Evolutionary conservation across 2,329 filamentous ascomycete species (phyloP).

Genomic region (Curvularia spicifera): DNA sequence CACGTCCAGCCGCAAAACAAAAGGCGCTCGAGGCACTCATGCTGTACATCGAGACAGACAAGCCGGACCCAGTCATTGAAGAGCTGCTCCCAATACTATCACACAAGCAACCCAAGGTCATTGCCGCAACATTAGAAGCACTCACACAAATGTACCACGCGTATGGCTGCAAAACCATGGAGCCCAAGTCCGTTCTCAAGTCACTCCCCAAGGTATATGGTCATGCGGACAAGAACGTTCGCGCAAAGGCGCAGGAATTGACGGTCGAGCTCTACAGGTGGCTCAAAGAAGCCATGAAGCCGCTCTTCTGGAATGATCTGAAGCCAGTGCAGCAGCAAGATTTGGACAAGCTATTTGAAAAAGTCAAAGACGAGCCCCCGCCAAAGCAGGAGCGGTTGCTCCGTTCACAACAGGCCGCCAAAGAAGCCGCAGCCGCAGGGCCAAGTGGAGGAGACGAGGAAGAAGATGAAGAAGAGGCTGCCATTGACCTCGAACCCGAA

Average conservation of each 20-base stretch:
- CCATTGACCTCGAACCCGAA: slow-evolving; percentile 70
- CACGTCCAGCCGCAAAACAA: slow-evolving; percentile 85
- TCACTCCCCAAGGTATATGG: slow-evolving; percentile 87
- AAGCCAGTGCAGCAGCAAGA: slow-evolving; percentile 96
- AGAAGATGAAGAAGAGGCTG: slow-evolving; percentile 66
- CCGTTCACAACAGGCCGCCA: slow-evolving; percentile 84
- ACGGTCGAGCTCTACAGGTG: slow-evolving; percentile 96
- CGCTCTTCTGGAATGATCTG: slow-evolving; percentile 93
- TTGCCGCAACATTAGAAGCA: slow-evolving; percentile 75
- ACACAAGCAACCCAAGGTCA: slow-evolving; percentile 90
- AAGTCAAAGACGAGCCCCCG: slow-evolving; percentile 81
- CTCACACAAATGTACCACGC: slow-evolving; percentile 87
- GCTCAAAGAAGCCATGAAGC: slow-evolving; percentile 97
- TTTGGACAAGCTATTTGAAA: slow-evolving; percentile 91
- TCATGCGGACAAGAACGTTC: slow-evolving; percentile 97
- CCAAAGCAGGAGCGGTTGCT: slow-evolving; percentile 92
- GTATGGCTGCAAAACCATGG: slow-evolving; percentile 91
- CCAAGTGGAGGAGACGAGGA: slow-evolving; percentile 59
- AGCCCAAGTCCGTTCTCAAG: slow-evolving; percentile 91
- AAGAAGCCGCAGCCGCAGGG: slow-evolving; percentile 70
- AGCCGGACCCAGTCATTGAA: slow-evolving; percentile 83
- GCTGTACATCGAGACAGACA: slow-evolving; percentile 88
- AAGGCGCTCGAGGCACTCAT: slow-evolving; percentile 85
- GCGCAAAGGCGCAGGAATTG: slow-evolving; percentile 88
- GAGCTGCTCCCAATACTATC: slow-evolving; percentile 82